Evolutionary conservation across 23 red algal genomes (phyloP).

Genomic region (Gracilaria gracilis): DNA sequence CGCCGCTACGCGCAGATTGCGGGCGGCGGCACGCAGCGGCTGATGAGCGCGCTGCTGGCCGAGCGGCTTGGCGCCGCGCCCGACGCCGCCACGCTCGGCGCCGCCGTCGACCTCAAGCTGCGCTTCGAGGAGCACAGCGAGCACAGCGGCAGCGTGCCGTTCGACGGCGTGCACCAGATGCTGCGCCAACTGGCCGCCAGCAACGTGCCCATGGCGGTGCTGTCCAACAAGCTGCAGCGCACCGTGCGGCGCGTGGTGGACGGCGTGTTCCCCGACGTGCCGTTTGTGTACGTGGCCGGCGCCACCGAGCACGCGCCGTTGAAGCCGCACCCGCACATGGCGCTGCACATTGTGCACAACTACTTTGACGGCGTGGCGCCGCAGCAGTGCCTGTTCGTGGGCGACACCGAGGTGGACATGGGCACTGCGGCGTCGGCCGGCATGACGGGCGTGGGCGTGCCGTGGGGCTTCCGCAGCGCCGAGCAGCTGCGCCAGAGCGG

Average conservation of each 20-base stretch:
- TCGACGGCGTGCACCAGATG: constrained; percentile 43
- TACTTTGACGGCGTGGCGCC: constrained; percentile 19
- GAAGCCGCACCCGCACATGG: constrained; percentile 57
- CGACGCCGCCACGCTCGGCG: background rate
- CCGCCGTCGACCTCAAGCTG: constrained; percentile 35
- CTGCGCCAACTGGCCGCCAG: constrained; percentile 11
- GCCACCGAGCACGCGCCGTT: constrained; percentile 46
- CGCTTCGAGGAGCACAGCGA: constrained; percentile 16
- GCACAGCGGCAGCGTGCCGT: constrained; percentile 30
- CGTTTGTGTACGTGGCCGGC: constrained; percentile 39
- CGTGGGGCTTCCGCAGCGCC: constrained; percentile 60
- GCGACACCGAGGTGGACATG: constrained; percentile 72
- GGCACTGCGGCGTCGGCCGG: constrained; percentile 47
- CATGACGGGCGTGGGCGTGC: constrained; percentile 38
- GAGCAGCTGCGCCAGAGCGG: constrained; percentile 20
- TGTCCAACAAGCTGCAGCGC: constrained; percentile 68
- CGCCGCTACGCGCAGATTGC: constrained; percentile 33
- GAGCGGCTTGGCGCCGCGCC: background rate
- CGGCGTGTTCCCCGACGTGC: constrained; percentile 5
- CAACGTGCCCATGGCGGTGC: constrained; percentile 31
- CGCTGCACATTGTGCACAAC: constrained; percentile 15
- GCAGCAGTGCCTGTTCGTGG: constrained; percentile 35
- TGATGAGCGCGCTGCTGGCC: background rate
- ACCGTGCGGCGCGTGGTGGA: constrained; percentile 25
- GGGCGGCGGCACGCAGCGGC: constrained; percentile 33